A percentile compares a stretch with the other conserved stretches of the same genome.
phyloP scores from a whole-genome alignment of 1,284 basidiomycete genomes.

The Caloboletus firmus region DNA sequence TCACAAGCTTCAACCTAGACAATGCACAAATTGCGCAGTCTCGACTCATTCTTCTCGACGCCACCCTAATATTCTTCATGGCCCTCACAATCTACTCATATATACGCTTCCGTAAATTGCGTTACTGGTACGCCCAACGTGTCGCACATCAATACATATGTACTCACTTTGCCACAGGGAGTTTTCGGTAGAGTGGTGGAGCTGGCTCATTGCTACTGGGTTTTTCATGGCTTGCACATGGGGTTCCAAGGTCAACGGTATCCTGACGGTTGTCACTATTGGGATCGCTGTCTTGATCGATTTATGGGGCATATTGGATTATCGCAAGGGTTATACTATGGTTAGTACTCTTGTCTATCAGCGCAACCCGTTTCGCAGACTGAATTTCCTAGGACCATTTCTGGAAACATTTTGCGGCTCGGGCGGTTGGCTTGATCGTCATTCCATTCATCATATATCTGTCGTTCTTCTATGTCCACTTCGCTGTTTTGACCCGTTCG shows the following conservation, averaged over 20 bases:
- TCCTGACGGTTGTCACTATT: conserved; percentile 88
- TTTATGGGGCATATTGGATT: conserved; percentile 92
- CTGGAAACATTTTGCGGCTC: conserved; percentile 84
- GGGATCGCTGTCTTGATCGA: conserved; percentile 92
- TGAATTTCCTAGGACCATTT: conserved; percentile 72
- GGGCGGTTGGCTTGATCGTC: conserved; percentile 84
- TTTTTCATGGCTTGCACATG: conserved; percentile 93
- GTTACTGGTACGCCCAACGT: conserved; percentile 68
- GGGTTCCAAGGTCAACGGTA: conserved; percentile 97
- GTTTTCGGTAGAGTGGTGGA: conserved; percentile 91
- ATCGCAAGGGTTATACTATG: conserved; percentile 81
- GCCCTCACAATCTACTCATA: conserved; percentile 93
- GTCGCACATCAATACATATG: background rate
- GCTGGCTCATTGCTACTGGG: conserved; percentile 90
- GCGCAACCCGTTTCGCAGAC: background rate
- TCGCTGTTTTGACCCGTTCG: conserved; percentile 85
- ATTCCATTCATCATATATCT: conserved; percentile 91
- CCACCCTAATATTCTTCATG: conserved; percentile 95
- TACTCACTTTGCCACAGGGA: conserved; percentile 50
- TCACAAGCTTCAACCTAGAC: conserved; percentile 52
- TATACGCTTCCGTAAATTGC: conserved; percentile 92
- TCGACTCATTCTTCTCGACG: conserved; percentile 94
- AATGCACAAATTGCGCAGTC: conserved; percentile 96
- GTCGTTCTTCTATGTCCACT: conserved; percentile 96
- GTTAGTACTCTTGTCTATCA: conserved; percentile 46